Base-by-base conservation (phyloP, 805 yeast genomes). In the Starmerella floricola region DNA sequence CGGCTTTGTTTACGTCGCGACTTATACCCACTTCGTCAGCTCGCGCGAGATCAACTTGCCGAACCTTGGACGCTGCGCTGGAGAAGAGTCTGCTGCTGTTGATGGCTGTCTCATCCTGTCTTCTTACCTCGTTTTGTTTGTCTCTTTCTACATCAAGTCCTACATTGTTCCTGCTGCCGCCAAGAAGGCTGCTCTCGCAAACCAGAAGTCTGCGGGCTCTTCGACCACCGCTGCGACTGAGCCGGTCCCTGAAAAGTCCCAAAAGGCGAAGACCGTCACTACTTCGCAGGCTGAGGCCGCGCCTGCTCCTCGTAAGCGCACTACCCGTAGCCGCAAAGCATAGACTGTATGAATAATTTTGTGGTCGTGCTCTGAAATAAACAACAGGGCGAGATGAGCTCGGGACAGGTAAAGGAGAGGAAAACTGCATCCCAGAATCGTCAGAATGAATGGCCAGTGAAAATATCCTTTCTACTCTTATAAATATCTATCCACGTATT, bases 51-150 rank as follows among this genome's bases (percentile, higher is more conserved):
- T 39, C 27, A 68, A 70, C 41, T 63, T 87, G 60, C 95, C 95
- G 45, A 75, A 82, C 65, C 60, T 59, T 62, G 88, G 95, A 51
- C 76, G 79, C 56, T 88, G 98, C 66, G 74, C 81, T 58, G 98
- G 98, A 51, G 79, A 86, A 45, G 93, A 83, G 66, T 73, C 75
- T 54, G 97, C 98, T 49, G 98, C 97, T 41, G 76, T 79, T 40
- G 81, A 76, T 58, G 98, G 98, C 38, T 85, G 85, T 64, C 68
- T 78, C 62, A 82, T 88, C 57, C 72, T 88, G 64, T 78, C 94
- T 45, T 78, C 91, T 41, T 88, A 88, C 68, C 70, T 88, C 67
- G 73, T 88, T 55, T 70, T 88, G 58, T 88, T 88, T 72, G 85
- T 88, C 60, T 79, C 86, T 40, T 88, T 88, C 73, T 88, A 88